phyloP scores from a whole-genome alignment of 257 asterid species.

The Thymus mandschuricus region DNA sequence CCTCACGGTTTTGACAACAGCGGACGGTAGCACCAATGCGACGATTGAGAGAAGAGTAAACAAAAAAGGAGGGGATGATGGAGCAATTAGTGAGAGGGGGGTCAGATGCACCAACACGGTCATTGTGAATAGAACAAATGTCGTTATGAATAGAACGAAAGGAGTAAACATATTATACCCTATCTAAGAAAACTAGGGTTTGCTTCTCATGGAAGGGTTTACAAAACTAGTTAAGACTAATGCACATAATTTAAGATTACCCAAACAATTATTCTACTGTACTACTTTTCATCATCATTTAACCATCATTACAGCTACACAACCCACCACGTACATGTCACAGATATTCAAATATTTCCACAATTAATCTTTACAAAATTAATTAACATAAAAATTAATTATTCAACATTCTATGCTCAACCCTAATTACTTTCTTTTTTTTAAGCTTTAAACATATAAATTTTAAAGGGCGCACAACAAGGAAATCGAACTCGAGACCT shows the following conservation, averaged over 20 bases:
- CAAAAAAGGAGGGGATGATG: no score
- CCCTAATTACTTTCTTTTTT: not conserved
- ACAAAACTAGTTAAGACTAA: not conserved
- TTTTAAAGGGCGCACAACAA: no score
- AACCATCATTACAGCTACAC: conserved; percentile 20
- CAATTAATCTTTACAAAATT: not conserved
- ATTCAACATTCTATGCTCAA: not conserved
- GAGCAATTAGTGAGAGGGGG: no score
- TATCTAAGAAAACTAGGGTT: conserved; percentile 1
- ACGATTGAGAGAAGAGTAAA: no score
- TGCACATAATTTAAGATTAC: not conserved
- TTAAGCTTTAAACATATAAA: no score
- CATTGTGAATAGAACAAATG: no score
- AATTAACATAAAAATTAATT: not conserved
- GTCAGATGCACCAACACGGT: no score
- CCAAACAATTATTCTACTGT: not conserved
- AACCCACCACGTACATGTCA: conserved; percentile 3
- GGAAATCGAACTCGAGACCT: no score
- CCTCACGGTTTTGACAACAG: no score
- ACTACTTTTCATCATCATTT: conserved; percentile 1
- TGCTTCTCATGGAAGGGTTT: not conserved
- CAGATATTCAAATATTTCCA: conserved; percentile 7
- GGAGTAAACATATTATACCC: no score
- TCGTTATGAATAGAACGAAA: no score
- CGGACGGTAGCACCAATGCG: no score